Conservation (phyloP, 495 filamentous ascomycete species). For the Neurospora sp. region DNA sequence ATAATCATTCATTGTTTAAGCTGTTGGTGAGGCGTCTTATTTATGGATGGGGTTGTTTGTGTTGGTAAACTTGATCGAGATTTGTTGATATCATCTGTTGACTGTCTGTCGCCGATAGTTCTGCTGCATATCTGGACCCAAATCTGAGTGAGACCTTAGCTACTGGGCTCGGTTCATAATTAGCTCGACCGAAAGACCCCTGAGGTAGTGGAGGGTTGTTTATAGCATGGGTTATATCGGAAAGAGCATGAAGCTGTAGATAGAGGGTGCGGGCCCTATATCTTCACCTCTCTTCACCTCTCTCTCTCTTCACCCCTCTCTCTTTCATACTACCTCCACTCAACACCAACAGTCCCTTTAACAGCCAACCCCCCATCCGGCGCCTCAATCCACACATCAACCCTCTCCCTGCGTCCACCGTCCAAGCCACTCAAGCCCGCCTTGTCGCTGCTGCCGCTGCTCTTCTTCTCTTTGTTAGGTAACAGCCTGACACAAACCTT, state of each 20-base stretch:
- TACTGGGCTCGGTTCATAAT: neutral
- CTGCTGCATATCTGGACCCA: neutral
- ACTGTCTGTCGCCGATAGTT: neutral
- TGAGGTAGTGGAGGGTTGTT: neutral
- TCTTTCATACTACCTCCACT: neutral
- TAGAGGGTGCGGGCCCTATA: neutral
- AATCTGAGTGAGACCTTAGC: neutral
- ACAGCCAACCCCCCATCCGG: conserved; percentile 50
- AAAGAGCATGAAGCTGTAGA: neutral
- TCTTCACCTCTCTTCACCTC: neutral
- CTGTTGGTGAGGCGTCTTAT: neutral
- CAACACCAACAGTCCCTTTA: conserved; percentile 30
- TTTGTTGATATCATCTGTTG: neutral
- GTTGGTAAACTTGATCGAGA: neutral
- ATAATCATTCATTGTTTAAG: neutral
- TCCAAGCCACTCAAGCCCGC: neutral
- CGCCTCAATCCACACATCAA: conserved; percentile 61
- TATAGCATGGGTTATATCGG: no score
- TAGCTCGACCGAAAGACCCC: neutral
- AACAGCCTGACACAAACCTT: conserved; percentile 45
- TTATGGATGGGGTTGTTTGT: neutral
- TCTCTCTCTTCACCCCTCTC: no score
- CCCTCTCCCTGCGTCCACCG: conserved; percentile 17
- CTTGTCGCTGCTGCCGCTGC: neutral
- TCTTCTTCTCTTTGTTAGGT: conserved; percentile 2